These are phyloP conservation scores for Tuber aestivum DNA, from an alignment of 495 filamentous ascomycete genomes.

Conservation along the genomic window DNA sequence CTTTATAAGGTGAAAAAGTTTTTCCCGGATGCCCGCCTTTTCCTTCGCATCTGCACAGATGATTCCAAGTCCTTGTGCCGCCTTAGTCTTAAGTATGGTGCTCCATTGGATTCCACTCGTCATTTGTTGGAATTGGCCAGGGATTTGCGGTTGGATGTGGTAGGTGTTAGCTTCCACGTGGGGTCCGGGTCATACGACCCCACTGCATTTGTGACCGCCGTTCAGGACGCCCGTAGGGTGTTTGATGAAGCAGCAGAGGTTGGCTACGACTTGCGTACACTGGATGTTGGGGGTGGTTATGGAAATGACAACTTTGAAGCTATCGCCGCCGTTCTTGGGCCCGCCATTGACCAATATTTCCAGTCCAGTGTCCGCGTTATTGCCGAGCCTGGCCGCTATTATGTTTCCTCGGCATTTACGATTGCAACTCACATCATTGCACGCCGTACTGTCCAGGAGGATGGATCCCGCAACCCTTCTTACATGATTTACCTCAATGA, in stretches of 20 bases:
- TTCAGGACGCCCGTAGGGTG: constrained; percentile 77
- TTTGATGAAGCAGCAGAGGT: constrained; percentile 78
- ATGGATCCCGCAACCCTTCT: constrained; percentile 53
- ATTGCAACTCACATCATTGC: constrained; percentile 92
- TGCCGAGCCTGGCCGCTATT: constrained; percentile 93
- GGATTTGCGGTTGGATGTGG: constrained; percentile 85
- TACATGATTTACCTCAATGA: constrained; percentile 98
- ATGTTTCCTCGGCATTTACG: constrained; percentile 86
- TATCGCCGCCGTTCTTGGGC: constrained; percentile 74
- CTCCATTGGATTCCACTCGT: constrained; percentile 71
- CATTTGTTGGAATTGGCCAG: constrained; percentile 74
- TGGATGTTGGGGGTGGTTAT: constrained; percentile 95
- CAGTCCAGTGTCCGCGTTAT: constrained; percentile 78
- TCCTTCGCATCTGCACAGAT: constrained; percentile 89
- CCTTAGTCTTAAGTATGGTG: constrained; percentile 94
- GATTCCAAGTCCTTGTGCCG: constrained; percentile 91
- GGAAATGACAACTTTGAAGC: constrained; percentile 78
- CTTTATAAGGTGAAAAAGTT: constrained; percentile 92
- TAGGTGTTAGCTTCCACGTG: constrained; percentile 96
- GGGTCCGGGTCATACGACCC: constrained; percentile 93
- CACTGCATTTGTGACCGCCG: constrained; percentile 76
- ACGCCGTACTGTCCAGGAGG: constrained; percentile 73
- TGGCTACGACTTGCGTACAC: constrained; percentile 73
- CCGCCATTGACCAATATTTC: constrained; percentile 79
- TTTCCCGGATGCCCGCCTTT: constrained; percentile 82